Base-by-base conservation (phyloP, 352 stramenopile species). In the Phytopythium aichiense region DNA sequence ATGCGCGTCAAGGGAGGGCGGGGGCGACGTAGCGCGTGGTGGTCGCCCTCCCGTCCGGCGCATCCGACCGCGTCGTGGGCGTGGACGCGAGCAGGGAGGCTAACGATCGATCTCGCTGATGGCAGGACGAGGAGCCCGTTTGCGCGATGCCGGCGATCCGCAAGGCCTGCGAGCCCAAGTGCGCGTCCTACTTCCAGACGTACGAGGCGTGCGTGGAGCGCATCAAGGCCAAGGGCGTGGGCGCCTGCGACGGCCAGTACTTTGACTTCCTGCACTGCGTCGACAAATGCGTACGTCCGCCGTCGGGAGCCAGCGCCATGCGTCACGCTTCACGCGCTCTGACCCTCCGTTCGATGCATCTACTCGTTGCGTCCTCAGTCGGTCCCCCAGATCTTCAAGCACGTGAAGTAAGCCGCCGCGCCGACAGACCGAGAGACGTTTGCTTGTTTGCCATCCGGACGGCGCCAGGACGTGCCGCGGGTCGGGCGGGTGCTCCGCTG, bases 231-330 rank as follows among this genome's bases (percentile, higher is more conserved):
- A 97, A 96, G 76, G 91, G 90, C 54, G 88, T 98, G 40, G 93
- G 92, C 38, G 83, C 90, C 58, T 98, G 95, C 73, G 92, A 98
- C 67, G 91, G 91, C 67, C 96, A 97, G 83, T 98, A 98, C 76
- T 98, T 98, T 68, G 95, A 98, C 75, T 90, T 92, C 65, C 80
- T 97, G 67, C 89, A 98, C 81, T 98, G 94, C 75, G 87, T 98
- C 58, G 94, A 98, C 76, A 89, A 97, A 87, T 98, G 94, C 76
- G 90, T 97, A 89, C 54, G 83, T 84, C 18, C 9, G 30, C 38
- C 28, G 28, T 30, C 28, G 28, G 28, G 28, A 30, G 28, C 4
- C 28, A 4, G 2, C 28, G 28, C 28, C 28, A 30, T 30, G 28
- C 28, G 28, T 4, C 20, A 8, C 23, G 20, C 7, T 25, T 13